Conservation (phyloP, 768 basidiomycete species). For the Botryobasidium botryosum region DNA sequence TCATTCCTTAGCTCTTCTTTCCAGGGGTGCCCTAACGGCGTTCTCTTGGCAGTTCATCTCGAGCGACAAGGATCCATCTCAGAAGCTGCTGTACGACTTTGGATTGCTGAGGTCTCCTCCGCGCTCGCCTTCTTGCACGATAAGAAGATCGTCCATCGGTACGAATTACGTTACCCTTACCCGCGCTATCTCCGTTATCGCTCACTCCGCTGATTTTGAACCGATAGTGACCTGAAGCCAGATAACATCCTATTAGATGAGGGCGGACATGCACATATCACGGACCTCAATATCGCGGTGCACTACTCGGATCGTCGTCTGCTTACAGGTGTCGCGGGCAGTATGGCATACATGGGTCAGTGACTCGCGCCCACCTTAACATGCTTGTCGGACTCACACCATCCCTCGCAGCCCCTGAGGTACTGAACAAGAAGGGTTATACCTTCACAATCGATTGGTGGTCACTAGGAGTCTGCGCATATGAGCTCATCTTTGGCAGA, state of each 20-base stretch:
- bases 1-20: slow-evolving; percentile 9
- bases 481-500: slow-evolving; percentile 81
- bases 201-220: background rate
- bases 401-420: slow-evolving; percentile 50
- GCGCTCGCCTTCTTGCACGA: slow-evolving; percentile 84
- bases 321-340: slow-evolving; percentile 89
- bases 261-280: slow-evolving; percentile 88
- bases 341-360: slow-evolving; percentile 97
- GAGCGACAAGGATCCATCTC: slow-evolving; percentile 60
- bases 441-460: slow-evolving; percentile 93
- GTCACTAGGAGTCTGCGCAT: slow-evolving; percentile 87
- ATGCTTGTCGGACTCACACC: background rate
- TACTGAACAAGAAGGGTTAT: slow-evolving; percentile 85
- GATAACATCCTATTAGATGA: slow-evolving; percentile 93
- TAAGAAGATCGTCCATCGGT: slow-evolving; percentile 93
- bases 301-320: slow-evolving; percentile 82
- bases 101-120: slow-evolving; percentile 77
- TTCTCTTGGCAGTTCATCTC: slow-evolving; percentile 42
- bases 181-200: background rate
- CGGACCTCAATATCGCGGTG: slow-evolving; percentile 98
- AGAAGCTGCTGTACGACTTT: slow-evolving; percentile 72
- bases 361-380: slow-evolving; percentile 6
- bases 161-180: slow-evolving; percentile 16
- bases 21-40: too few species aligned
- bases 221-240: slow-evolving; percentile 75